Percentiles rank a stretch among this genome's conserved stretches.
Evolutionary conservation across 441 rosid species (phyloP).

Genomic region (Adansonia grandidieri): DNA sequence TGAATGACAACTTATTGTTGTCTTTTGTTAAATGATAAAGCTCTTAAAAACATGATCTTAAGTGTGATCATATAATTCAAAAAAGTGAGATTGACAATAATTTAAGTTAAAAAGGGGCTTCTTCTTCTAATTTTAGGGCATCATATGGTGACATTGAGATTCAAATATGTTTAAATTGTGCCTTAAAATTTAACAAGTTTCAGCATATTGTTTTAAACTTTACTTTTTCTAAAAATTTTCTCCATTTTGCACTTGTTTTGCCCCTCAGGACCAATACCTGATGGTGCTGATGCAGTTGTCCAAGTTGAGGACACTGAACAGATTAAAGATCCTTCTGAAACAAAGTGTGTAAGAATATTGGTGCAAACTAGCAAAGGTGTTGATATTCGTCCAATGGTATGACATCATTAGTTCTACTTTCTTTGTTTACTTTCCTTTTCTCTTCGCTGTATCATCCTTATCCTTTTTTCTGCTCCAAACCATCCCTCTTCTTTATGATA

Average conservation of each 20-base stretch:
- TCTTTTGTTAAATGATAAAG: not conserved
- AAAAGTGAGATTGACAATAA: constrained; percentile 9
- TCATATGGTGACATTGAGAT: not conserved
- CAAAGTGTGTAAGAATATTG: constrained; percentile 65
- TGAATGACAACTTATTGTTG: not conserved
- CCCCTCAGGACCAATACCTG: constrained; percentile 82
- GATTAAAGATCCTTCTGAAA: constrained; percentile 42
- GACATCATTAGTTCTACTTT: constrained; percentile 28
- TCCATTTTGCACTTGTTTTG: constrained; percentile 9
- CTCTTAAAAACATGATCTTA: constrained; percentile 7
- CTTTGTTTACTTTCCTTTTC: constrained; percentile 6
- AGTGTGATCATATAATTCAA: constrained; percentile 3
- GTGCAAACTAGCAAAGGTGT: constrained; percentile 65
- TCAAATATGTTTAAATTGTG: not conserved
- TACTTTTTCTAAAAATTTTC: not conserved
- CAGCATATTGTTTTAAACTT: not conserved
- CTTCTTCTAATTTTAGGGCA: constrained; percentile 10
- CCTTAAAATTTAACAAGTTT: not conserved
- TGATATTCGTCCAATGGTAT: constrained; percentile 97
- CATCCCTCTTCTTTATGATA: not conserved
- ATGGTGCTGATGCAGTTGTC: constrained; percentile 97
- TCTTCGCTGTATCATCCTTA: not conserved
- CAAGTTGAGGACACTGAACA: constrained; percentile 91
- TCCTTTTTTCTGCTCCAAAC: not conserved
- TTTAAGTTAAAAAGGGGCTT: not conserved